A percentile compares a stretch with the other conserved stretches of the same genome.
Conservation (phyloP, 306 rosid genomes). For the Alnus rubra region DNA sequence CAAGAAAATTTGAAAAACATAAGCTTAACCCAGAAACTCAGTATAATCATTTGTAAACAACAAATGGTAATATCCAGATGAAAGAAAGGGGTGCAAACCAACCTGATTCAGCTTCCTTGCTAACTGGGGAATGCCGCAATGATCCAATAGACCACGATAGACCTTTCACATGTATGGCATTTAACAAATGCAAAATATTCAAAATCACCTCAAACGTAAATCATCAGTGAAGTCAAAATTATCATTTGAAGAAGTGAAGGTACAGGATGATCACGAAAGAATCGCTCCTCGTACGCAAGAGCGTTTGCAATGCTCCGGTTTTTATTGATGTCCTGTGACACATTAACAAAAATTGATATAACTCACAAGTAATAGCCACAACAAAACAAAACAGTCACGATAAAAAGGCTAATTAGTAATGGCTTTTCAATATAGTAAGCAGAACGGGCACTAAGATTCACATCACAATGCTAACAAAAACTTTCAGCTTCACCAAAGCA, state of each 20-base stretch:
- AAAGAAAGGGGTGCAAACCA: not conserved
- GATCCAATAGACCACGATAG: constrained; percentile 80
- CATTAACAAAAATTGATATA: not conserved
- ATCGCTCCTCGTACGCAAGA: constrained; percentile 78
- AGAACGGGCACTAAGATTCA: not conserved
- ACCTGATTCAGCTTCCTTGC: constrained; percentile 97
- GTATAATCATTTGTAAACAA: not conserved
- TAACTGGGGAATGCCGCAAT: constrained; percentile 92
- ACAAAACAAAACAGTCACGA: constrained; percentile 11
- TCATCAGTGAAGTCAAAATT: not conserved
- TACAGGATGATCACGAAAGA: constrained; percentile 92
- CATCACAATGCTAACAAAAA: not conserved
- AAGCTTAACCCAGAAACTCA: not conserved
- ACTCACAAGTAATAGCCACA: constrained; percentile 17
- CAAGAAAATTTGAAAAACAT: not conserved
- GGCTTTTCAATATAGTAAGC: not conserved
- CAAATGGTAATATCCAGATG: not conserved
- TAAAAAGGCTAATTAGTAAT: not conserved
- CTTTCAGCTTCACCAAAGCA: not conserved
- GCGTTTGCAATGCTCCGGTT: constrained; percentile 93
- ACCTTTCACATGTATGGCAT: constrained; percentile 46
- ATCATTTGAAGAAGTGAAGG: constrained; percentile 25
- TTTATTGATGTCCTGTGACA: constrained; percentile 68
- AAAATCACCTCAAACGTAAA: constrained; percentile 1
- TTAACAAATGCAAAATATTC: constrained; percentile 22